Evolutionary conservation across 192 early-diverging fungal genomes (phyloP).

Genomic region (Backusella macrospora): DNA sequence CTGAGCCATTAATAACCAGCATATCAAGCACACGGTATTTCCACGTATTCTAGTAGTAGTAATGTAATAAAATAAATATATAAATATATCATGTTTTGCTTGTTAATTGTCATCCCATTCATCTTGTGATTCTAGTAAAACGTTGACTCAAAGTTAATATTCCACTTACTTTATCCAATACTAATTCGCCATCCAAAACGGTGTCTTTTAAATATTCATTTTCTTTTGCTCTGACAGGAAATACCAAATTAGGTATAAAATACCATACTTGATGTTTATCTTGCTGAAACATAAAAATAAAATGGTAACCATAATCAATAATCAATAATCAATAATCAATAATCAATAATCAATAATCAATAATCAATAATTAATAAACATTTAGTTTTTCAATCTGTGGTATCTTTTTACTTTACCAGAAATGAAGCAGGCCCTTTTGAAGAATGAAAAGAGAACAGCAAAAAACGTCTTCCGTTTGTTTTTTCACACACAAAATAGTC

Average conservation of each 20-base stretch:
- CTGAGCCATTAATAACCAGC: slow-evolving; percentile 59
- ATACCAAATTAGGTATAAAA: slow-evolving; percentile 58
- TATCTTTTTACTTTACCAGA: slow-evolving; percentile 41
- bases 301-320: background rate
- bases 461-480: slow-evolving; percentile 47
- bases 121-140: no score
- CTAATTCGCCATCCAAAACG: slow-evolving; percentile 76
- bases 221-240: slow-evolving; percentile 46
- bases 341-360: background rate
- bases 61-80: no score
- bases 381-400: no score
- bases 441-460: slow-evolving; percentile 48
- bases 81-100: no score
- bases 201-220: slow-evolving; percentile 64
- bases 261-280: slow-evolving; percentile 72
- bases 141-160: background rate
- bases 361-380: background rate
- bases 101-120: no score
- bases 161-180: slow-evolving; percentile 55
- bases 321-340: background rate
- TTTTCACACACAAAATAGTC: slow-evolving; percentile 68
- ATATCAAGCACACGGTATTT: slow-evolving; percentile 65
- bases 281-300: slow-evolving; percentile 44
- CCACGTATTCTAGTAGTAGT: slow-evolving; percentile 38
- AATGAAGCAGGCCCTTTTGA: slow-evolving; percentile 59